A percentile compares a stretch with the other conserved stretches of the same genome.
phyloP scores from a whole-genome alignment of 768 basidiomycete genomes.

The Leccinum imitatum region DNA sequence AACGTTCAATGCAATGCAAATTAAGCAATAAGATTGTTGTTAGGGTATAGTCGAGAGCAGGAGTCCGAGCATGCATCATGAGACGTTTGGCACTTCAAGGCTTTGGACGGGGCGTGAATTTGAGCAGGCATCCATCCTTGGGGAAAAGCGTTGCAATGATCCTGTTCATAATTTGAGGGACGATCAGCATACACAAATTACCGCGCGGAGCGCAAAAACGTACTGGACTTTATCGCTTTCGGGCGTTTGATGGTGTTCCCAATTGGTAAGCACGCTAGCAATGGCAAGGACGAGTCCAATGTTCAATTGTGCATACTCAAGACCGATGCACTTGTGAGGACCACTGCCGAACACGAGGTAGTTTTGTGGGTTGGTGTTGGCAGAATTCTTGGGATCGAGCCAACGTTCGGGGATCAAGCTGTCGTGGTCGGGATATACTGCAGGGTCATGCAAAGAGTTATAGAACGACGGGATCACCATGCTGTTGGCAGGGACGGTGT shows the following conservation, averaged over 20 bases:
- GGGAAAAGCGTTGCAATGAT: slow-evolving; percentile 98
- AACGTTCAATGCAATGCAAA: slow-evolving; percentile 4
- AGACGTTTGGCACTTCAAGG: slow-evolving; percentile 8
- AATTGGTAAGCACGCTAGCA: slow-evolving; percentile 79
- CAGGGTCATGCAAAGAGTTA: slow-evolving; percentile 88
- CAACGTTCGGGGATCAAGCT: slow-evolving; percentile 86
- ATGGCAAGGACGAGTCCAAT: slow-evolving; percentile 82
- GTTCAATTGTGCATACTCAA: slow-evolving; percentile 92
- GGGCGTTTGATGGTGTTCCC: slow-evolving; percentile 83
- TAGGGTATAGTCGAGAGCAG: slow-evolving; percentile 8
- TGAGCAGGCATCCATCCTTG: slow-evolving; percentile 84
- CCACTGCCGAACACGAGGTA: slow-evolving; percentile 95
- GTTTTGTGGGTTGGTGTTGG: slow-evolving; percentile 87
- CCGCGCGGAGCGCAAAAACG: slow-evolving; percentile 32
- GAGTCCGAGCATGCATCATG: not conserved
- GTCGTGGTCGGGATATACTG: slow-evolving; percentile 86
- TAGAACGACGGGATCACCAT: slow-evolving; percentile 97
- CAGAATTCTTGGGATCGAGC: slow-evolving; percentile 77
- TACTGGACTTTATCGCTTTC: slow-evolving; percentile 79
- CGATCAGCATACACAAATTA: slow-evolving; percentile 1
- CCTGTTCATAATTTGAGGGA: slow-evolving; percentile 35
- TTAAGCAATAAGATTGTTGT: slow-evolving; percentile 14
- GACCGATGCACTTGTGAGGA: slow-evolving; percentile 88
- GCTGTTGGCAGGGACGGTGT: slow-evolving; percentile 86
- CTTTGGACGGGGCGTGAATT: slow-evolving; percentile 60